Base-by-base conservation (phyloP, 2,329 filamentous ascomycete genomes). In the Colletotrichum plurivorum region DNA sequence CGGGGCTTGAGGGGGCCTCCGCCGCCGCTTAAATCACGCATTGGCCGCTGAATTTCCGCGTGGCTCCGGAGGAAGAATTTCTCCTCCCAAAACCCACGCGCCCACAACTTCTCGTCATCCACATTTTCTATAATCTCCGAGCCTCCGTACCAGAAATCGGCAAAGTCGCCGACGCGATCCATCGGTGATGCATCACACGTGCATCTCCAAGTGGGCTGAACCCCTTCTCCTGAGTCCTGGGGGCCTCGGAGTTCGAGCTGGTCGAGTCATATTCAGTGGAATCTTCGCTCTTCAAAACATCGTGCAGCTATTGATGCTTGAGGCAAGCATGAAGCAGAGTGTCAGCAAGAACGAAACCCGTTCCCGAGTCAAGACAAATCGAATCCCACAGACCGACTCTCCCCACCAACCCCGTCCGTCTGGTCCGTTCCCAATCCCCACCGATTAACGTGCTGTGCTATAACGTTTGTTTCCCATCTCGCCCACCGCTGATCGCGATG, bases 401-500 rank as follows among this genome's bases (percentile, higher is more conserved):
- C 59, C 63, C 31, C 31, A 10, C 31, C 31, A 10, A 9, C 9
- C 45, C 49, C 31, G 57, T 39, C 58, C 63, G 51, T 51, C 51
- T 20, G 27, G 46, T 31, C 39, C 52, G 59, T 63, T 58, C 20
- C 59, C 31, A 52, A 52, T 63, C 64, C 56, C 64, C 65, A 67
- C 65, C 53, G 59, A 64, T 58, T 63, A 64, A 39, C 65, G 46
- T 49, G 18, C 46, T 15, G 46, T 63, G 52, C 10, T 52, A 52
- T 4, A 54, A 25, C 57, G 43, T 18, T 39, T 48, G 43, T 53
- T 41, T 20, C 49, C 16, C 36, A 25, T 25, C 22, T 53, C 59
- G 12, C 59, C 64, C 58, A 63, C 52, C 20, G 59, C 15, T 58
- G 58, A 67, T 67, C 64, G 12, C 45, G 58, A 55, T 67, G 65